A percentile compares a stretch with the other conserved stretches of the same genome.
phyloP scores from a whole-genome alignment of 176 grass and related monocot species.

The Puccinellia tenuiflora region DNA sequence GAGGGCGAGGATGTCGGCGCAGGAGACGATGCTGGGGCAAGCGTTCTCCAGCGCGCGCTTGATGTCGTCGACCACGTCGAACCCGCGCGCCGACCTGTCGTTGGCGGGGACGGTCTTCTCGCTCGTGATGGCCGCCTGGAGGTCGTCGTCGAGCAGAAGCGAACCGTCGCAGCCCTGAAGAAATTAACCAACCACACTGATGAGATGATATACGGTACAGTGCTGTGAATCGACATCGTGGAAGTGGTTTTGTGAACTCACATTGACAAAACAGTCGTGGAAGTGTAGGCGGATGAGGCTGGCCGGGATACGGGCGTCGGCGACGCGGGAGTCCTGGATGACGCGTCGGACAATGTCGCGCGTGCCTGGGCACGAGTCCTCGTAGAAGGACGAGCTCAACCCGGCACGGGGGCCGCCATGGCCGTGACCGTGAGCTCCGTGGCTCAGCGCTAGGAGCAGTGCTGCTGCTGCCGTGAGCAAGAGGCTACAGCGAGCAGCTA shows the following conservation, averaged over 20 bases:
- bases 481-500: background rate
- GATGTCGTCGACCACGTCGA: constrained; percentile 28
- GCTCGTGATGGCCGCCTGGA: background rate
- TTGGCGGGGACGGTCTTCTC: constrained; percentile 25
- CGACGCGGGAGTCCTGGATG: constrained; percentile 13
- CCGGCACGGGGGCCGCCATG: too few relatives aligned
- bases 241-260: background rate
- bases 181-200: background rate
- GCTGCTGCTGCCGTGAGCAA: background rate
- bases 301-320: constrained; percentile 30
- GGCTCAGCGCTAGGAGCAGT: background rate
- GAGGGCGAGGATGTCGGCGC: constrained; percentile 83
- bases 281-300: constrained; percentile 8
- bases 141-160: background rate
- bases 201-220: background rate
- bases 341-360: background rate
- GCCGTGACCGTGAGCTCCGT: background rate
- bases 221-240: background rate
- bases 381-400: background rate
- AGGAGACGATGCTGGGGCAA: constrained; percentile 77
- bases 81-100: constrained; percentile 19
- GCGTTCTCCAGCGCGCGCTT: constrained; percentile 30
- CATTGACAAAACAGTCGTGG: constrained; percentile 36
- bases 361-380: background rate
- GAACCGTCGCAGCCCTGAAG: constrained; percentile 9